phyloP scores from a whole-genome alignment of 2,329 filamentous ascomycete genomes.

The Pseudocercospora vitis region DNA sequence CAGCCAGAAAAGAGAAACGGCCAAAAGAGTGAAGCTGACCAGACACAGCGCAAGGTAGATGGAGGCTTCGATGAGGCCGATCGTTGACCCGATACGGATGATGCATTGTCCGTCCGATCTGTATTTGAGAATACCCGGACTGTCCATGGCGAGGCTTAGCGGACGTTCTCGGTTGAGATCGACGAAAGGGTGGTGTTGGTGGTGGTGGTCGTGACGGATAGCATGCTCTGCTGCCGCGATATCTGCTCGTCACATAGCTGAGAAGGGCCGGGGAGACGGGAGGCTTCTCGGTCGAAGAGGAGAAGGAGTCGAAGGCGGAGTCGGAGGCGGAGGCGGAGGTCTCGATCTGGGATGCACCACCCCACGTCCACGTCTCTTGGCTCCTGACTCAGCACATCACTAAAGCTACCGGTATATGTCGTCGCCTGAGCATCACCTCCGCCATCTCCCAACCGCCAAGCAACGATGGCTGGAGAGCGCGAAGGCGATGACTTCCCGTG shows the following conservation, averaged over 20 bases:
- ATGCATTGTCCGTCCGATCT: background rate
- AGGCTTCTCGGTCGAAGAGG: background rate
- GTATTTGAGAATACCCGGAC: background rate
- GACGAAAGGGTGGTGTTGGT: background rate
- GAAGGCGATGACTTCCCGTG: slow-evolving; percentile 57
- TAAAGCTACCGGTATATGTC: no score
- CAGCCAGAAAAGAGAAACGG: background rate
- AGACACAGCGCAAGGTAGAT: background rate
- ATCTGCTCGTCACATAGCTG: background rate
- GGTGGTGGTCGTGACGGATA: background rate
- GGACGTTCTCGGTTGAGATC: background rate
- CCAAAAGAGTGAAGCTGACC: background rate
- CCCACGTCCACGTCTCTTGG: no score
- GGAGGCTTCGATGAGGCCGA: background rate
- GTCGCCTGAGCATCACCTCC: slow-evolving; percentile 1
- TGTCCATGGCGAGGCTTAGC: background rate
- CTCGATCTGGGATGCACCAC: background rate
- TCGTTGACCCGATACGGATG: background rate
- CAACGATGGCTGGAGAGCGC: slow-evolving; percentile 21
- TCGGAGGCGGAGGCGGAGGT: background rate
- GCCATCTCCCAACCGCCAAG: background rate
- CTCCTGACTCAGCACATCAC: background rate
- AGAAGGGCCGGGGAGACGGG: background rate
- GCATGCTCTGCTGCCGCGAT: background rate
- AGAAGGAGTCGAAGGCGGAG: background rate